Evolutionary conservation across 176 grass and related monocot genomes (phyloP).

Genomic region (Oryza punctata): DNA sequence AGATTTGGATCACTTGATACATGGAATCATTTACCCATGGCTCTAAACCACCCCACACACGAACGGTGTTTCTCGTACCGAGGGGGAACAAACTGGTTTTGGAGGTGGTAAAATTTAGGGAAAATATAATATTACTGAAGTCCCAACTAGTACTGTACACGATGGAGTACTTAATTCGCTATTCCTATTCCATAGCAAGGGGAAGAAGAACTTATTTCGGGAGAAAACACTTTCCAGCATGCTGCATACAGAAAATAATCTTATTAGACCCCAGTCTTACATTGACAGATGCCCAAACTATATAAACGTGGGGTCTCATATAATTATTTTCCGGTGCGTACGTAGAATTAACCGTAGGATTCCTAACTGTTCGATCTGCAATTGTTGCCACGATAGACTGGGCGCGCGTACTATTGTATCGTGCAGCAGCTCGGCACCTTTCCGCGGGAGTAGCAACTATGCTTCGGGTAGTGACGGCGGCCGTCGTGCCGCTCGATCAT

Average conservation of each 20-base stretch:
- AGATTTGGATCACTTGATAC: fast-evolving
- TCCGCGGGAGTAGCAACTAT: neutral
- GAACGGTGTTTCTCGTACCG: no score
- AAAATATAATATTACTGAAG: no score
- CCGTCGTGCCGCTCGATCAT: conserved; percentile 36
- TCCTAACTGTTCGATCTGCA: no score
- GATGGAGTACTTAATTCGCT: neutral
- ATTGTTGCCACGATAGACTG: no score
- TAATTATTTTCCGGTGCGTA: neutral
- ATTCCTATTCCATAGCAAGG: neutral
- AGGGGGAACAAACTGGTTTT: no score
- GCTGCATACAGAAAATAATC: neutral
- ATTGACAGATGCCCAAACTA: no score
- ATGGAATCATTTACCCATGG: no score
- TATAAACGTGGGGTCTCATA: neutral
- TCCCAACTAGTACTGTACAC: no score
- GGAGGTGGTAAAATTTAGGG: no score
- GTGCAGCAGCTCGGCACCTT: neutral
- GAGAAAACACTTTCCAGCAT: neutral
- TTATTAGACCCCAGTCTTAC: neutral
- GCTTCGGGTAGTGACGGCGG: neutral
- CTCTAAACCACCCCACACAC: no score
- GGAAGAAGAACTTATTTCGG: neutral
- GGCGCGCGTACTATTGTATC: neutral
- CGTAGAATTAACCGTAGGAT: no score